Conservation (phyloP, 2,329 filamentous ascomycete genomes). For the Trichoderma guizhouense region DNA sequence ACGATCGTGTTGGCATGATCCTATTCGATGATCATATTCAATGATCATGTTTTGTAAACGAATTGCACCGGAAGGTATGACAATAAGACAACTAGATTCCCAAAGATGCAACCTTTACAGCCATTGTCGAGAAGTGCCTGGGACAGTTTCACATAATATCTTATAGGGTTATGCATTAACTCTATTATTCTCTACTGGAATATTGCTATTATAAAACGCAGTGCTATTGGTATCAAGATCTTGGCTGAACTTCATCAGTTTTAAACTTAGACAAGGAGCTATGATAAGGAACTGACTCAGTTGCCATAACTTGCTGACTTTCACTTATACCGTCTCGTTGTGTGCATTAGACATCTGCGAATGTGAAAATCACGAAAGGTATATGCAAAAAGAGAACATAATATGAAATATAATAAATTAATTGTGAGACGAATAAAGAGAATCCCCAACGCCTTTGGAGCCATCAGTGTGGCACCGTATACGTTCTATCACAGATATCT, state of each 20-base stretch:
- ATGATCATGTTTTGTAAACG: background rate
- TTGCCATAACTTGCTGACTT: background rate
- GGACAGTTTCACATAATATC: background rate
- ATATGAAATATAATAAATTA: background rate
- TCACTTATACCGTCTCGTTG: background rate
- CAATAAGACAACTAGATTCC: background rate
- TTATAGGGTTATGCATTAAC: background rate
- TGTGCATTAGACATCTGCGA: background rate
- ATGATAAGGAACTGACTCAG: background rate
- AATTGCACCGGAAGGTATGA: accelerated
- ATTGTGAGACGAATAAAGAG: background rate
- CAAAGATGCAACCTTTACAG: background rate
- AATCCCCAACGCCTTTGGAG: background rate
- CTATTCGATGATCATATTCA: background rate
- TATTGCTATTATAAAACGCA: background rate
- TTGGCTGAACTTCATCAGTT: background rate
- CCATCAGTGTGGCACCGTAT: background rate
- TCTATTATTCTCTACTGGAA: background rate
- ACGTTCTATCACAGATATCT: background rate
- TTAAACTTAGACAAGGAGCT: background rate
- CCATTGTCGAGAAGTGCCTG: no score
- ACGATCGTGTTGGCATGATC: background rate
- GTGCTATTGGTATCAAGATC: background rate
- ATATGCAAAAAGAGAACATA: background rate
- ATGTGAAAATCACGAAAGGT: background rate